Base-by-base conservation (phyloP, 208 protist species). In the Phytomonas sp. region DNA sequence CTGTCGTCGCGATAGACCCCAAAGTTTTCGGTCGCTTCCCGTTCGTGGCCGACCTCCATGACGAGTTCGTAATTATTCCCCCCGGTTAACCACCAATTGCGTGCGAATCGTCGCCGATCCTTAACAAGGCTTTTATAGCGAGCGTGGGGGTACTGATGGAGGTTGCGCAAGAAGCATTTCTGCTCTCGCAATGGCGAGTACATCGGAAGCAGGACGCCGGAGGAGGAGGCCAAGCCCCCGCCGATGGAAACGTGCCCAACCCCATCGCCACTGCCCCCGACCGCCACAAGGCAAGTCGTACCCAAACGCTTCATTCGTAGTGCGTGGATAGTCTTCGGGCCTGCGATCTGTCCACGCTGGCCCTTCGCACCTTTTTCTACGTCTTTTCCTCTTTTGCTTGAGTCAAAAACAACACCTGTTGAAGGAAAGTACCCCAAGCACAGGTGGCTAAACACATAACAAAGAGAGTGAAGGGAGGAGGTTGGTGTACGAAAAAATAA, bases 1-100 rank as follows among this genome's bases (percentile, higher is more conserved):
- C 82, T 86, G 68, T 96, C 91, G 61, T 92, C 80, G 14, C 85
- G 81, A 63, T 91, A 83, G 8, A 79, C 76, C 14, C 76, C 81
- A 60, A 96, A 84, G 76, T 93, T 94, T 78, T 96, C 88, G 1
- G 83, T 89, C 16, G 91, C 91, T 71, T 96, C 88, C 3, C 86
- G 82, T 73, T 96, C 91, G 73, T 96, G 91, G 29, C 84, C 91
- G 29, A 77, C 69, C 63, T 93, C 87, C 12, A 84, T 80, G 11
- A 93, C 85, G 19, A 93, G 82, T 68, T 96, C 91, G 74, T 94
- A 81, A 71, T 96, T 96, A 73, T 96, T 96, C 26, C 88, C 91
- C 12, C 72, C 77, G 3, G 74, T 83, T 45, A 96, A 74, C 72
- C 77, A 94, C 91, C 91, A 96, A 66, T 88, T 89, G 19, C 91